Base-by-base conservation (phyloP, 768 basidiomycete genomes). In the Pisolithus marmoratus region DNA sequence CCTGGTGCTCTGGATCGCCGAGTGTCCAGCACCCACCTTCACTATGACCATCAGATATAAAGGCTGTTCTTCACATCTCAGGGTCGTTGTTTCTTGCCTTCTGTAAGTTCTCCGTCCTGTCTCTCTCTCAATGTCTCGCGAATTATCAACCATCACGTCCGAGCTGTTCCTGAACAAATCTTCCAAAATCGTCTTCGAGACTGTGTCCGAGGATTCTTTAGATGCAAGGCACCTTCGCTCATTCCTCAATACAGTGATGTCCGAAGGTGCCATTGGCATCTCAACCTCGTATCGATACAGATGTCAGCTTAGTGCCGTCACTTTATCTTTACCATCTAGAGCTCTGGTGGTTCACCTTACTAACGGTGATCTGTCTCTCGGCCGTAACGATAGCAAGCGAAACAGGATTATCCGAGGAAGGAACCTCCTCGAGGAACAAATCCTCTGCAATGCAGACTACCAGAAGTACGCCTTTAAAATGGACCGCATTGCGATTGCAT, bases 381-480 rank as follows among this genome's bases (percentile, higher is more conserved):
- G 29, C 29, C 8, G 9, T 8, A 31, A 31, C 29, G 8, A 11
- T 8, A 31, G 29, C 4, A 40, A 57, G 36, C 51, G 5, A 46
- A 54, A 38, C 0, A 23, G 50, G 6, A n/a, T 22, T 40, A n/a
- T 40, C 6, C 20, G n/a, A 8, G 56, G 53, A 26, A 63, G 63
- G 15, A 40, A 46, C 3, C 54, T 70, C 5, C 57, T 80, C 8
- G 51, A 65, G 45, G 57, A 66, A 11, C 43, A 44, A 9, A 62
- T 80, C n/a, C 8, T 40, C 29, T n/a, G 64, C 43, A 52, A 70
- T 29, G 20, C 59, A 0, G 37, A 54, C 2, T 50, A 63, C 26
- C 56, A 50, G 12, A 79, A 76, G 52, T 62, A 68, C 47, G 70
- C 73, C 0, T 77, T 82, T 41, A 60, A 63, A 26, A 76, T 79